Evolutionary conservation across 805 yeast genomes (phyloP), one percentile per base, ranked within the genome.

Genomic region (Yarrowia keelungensis): DNA sequence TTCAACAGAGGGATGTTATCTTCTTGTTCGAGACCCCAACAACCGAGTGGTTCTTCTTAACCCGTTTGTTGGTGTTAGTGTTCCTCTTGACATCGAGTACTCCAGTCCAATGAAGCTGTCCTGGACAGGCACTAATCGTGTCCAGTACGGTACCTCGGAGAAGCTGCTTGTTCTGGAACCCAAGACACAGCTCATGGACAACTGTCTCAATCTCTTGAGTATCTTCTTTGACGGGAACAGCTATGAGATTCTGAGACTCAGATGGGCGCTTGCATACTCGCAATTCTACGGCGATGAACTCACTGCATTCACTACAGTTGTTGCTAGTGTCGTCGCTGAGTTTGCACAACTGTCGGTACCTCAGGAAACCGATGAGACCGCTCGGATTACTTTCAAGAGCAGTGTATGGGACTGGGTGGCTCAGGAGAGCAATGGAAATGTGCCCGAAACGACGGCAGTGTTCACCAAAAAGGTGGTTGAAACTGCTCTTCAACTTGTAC

Each of bases 31-130:
- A 1, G 46, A 49, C 8, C 32, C 56, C 7, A 70, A 71, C 41
- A 70, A 70, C 10, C 35, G 47, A 4, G 42, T 86, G 39, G 78
- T 76, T 22, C 71, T 89, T 3, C 32, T 69, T 58, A 69, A 66
- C 56, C 65, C 66, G 9, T 59, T 59, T n/a, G 65, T 59, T 12
- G 65, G 65, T 8, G 65, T 59, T 42, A 59, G 65, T 45, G 65
- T 59, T 4, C 65, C 65, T 11, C 51, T 59, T 3, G 51, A 59
- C 9, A 12, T 59, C 12, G 22, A 14, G 3, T 15, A 5, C 43
- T 5, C 15, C 15, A 26, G 5, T 26, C 8, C 43, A 3, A 22
- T 22, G 15, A 15, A 14, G 12, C 14, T 59, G 3, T 43, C 65
- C 5, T 59, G 65, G 65, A 32, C 65, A 9, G 65, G 65, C 5